A percentile compares a stretch with the other conserved stretches of the same genome.
Evolutionary conservation across 1,139 yeast genomes (phyloP).

Genomic region (Blastobotrys malaysiensis): DNA sequence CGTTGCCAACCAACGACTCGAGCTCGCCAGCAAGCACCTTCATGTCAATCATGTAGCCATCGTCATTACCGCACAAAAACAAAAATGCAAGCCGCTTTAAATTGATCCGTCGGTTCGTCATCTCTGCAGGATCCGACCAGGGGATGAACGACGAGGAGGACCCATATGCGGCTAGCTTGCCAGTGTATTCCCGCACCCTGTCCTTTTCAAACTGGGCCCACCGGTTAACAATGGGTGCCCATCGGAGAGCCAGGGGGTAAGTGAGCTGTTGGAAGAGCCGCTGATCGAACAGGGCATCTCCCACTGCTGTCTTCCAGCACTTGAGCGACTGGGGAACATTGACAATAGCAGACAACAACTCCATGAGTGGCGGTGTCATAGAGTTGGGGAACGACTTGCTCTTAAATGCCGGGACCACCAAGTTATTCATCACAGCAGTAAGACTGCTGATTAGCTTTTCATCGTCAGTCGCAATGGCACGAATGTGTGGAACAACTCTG

Average conservation of each 20-base stretch:
- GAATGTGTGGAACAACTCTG: slow-evolving; percentile 38
- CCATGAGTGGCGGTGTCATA: slow-evolving; percentile 30
- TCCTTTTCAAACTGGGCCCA: slow-evolving; percentile 63
- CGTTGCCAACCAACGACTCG: slow-evolving; percentile 28
- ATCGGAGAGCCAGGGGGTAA: slow-evolving; percentile 35
- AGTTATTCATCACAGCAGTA: slow-evolving; percentile 37
- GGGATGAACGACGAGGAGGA: slow-evolving; percentile 49
- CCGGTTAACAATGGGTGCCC: slow-evolving; percentile 38
- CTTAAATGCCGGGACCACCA: slow-evolving; percentile 42
- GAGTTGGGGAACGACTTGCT: slow-evolving; percentile 32
- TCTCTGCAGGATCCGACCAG: slow-evolving; percentile 68
- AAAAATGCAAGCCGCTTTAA: slow-evolving; percentile 59
- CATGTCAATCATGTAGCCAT: slow-evolving; percentile 46
- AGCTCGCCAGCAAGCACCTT: slow-evolving; percentile 50
- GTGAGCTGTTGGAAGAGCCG: slow-evolving; percentile 20
- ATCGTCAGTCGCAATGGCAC: slow-evolving; percentile 41
- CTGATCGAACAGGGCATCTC: slow-evolving; percentile 36
- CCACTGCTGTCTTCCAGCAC: slow-evolving; percentile 37
- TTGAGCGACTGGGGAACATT: slow-evolving; percentile 27
- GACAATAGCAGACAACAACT: slow-evolving; percentile 23
- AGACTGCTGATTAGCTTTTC: slow-evolving; percentile 44
- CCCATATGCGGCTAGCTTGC: slow-evolving; percentile 44
- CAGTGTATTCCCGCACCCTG: slow-evolving; percentile 50
- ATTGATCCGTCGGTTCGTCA: slow-evolving; percentile 44
- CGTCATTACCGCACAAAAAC: slow-evolving; percentile 54